Evolutionary conservation across 768 basidiomycete species (phyloP).

Genomic region (Grammothele lineata): DNA sequence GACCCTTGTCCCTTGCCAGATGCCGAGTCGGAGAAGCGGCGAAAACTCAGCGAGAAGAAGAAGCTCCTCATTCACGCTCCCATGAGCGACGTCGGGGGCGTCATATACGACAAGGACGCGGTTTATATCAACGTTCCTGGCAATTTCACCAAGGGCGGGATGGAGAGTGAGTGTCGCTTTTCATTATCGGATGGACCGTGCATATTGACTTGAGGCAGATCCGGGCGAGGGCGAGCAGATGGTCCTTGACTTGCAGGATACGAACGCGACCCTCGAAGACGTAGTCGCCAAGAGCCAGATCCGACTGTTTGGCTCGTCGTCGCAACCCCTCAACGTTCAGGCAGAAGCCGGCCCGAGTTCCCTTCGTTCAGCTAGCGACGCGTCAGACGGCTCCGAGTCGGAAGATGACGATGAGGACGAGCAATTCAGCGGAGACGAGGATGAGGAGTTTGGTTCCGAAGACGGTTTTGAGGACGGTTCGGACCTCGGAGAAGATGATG

Average conservation of each 20-base stretch:
- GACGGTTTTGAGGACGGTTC: constrained; percentile 4
- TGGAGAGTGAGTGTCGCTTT: constrained; percentile 43
- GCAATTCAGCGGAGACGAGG: constrained; percentile 6
- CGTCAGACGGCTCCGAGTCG: constrained; percentile 25
- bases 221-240: constrained; percentile 96
- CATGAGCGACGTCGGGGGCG: constrained; percentile 97
- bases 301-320: constrained; percentile 78
- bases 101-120: constrained; percentile 97
- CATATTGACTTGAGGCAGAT: neutral
- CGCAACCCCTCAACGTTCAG: constrained; percentile 52
- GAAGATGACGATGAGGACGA: constrained; percentile 31
- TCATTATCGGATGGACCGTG: neutral
- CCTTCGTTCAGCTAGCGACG: neutral
- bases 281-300: constrained; percentile 78
- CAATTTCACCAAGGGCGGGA: constrained; percentile 79
- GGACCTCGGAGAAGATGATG: constrained; percentile 16
- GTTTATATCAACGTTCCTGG: constrained; percentile 98
- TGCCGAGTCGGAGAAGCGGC: constrained; percentile 81
- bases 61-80: constrained; percentile 91
- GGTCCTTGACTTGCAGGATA: constrained; percentile 96
- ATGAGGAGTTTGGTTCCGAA: constrained; percentile 1
- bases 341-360: constrained; percentile 24
- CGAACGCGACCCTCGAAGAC: constrained; percentile 76
- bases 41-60: constrained; percentile 94
- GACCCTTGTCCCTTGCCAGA: constrained; percentile 97